Conservation (phyloP, 2,329 filamentous ascomycete genomes). For the Pseudocercospora cruenta region DNA sequence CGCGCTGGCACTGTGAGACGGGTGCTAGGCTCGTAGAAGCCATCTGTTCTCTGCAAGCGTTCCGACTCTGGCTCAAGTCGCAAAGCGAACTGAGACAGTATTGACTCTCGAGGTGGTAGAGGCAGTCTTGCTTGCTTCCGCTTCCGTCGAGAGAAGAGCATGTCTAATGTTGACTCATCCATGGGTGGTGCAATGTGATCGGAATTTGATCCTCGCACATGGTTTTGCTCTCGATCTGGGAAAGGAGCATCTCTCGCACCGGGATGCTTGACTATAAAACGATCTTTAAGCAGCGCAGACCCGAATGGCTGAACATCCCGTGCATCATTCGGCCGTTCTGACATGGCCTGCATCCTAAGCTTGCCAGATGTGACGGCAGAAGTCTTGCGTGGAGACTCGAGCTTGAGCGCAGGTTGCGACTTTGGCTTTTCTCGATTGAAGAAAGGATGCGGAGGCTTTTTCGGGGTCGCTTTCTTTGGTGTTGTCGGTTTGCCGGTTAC, state of each 20-base stretch:
- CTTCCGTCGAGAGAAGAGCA: conserved; percentile 40
- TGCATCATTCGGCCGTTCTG: conserved; percentile 25
- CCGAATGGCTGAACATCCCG: conserved; percentile 29
- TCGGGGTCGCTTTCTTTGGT: conserved; percentile 19
- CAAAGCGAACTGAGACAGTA: conserved; percentile 27
- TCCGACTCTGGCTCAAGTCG: conserved; percentile 29
- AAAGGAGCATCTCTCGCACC: conserved; percentile 71
- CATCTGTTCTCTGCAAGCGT: conserved; percentile 31
- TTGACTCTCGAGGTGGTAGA: conserved; percentile 32
- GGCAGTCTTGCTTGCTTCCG: conserved; percentile 33
- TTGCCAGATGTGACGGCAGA: conserved; percentile 54
- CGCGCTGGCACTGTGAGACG: conserved; percentile 35
- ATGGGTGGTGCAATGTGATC: conserved; percentile 2
- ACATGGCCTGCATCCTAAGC: conserved; percentile 38
- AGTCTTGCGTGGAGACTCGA: conserved; percentile 36
- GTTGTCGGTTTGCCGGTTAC: conserved; percentile 30
- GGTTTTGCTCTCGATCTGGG: conserved; percentile 67
- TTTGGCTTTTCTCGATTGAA: conserved; percentile 62
- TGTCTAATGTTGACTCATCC: neutral
- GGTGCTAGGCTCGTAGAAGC: conserved; percentile 39
- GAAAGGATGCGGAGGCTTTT: conserved; percentile 65
- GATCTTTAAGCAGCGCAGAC: conserved; percentile 38
- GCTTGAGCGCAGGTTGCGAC: conserved; percentile 29
- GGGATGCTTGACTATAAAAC: conserved; percentile 59
- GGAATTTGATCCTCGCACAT: conserved; percentile 59